Percentiles rank a stretch among this genome's conserved stretches.
These are phyloP conservation scores for Pyrenochaeta sp. DNA, from an alignment of 2,329 filamentous ascomycete species.

Conservation along the genomic window DNA sequence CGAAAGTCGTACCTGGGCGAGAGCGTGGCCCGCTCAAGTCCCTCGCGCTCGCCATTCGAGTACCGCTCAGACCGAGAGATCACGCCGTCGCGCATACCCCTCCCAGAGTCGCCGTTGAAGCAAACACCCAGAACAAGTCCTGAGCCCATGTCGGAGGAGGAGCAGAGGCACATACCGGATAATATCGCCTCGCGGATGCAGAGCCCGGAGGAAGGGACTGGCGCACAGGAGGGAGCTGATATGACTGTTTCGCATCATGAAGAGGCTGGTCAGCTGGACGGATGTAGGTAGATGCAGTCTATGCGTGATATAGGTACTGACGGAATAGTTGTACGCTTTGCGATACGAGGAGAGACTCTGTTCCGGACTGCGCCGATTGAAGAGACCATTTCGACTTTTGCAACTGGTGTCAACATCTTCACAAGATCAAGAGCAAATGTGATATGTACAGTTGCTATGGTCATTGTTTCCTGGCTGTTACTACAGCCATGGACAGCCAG, in stretches of 20 bases:
- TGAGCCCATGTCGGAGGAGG: slow-evolving; percentile 47
- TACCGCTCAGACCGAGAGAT: slow-evolving; percentile 61
- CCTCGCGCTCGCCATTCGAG: slow-evolving; percentile 65
- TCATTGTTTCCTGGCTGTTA: slow-evolving; percentile 70
- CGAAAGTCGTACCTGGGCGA: slow-evolving; percentile 51
- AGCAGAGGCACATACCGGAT: slow-evolving; percentile 35
- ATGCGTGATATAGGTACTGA: slow-evolving; percentile 26
- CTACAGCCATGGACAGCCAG: slow-evolving; percentile 71
- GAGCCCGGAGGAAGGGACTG: slow-evolving; percentile 33
- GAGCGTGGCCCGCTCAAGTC: slow-evolving; percentile 48
- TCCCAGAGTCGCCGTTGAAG: slow-evolving; percentile 67
- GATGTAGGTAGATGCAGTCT: slow-evolving; percentile 39
- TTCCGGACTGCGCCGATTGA: slow-evolving; percentile 87
- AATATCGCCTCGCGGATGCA: slow-evolving; percentile 47
- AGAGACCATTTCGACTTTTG: slow-evolving; percentile 70
- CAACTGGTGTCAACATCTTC: slow-evolving; percentile 64
- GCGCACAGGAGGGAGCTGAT: slow-evolving; percentile 31
- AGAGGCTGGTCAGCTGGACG: slow-evolving; percentile 36
- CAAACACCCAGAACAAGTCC: slow-evolving; percentile 63
- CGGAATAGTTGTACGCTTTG: slow-evolving; percentile 80
- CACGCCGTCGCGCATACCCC: slow-evolving; percentile 64
- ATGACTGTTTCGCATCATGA: slow-evolving; percentile 38
- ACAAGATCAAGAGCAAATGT: slow-evolving; percentile 75
- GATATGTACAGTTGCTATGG: slow-evolving; percentile 66
- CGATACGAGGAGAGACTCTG: slow-evolving; percentile 84